These are phyloP conservation scores for Coemansia sp. DNA, from an alignment of 192 early-diverging fungal genomes.

Conservation along the genomic window DNA sequence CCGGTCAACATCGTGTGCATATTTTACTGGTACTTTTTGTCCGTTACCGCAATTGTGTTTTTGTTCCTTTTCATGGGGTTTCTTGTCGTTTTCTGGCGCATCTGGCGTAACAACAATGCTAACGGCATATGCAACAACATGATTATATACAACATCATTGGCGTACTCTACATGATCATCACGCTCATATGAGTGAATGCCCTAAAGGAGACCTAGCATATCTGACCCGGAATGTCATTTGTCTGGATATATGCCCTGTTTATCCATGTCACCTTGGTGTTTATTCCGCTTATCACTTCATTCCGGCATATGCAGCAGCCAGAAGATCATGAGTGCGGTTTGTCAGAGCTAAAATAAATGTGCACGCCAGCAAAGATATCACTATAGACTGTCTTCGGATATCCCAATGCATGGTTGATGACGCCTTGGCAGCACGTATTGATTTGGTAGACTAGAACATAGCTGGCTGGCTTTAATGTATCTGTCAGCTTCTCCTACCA, in stretches of 20 bases:
- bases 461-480: too few relatives aligned
- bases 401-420: conserved; percentile 7
- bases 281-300: conserved; percentile 26
- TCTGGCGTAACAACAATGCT: conserved; percentile 54
- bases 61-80: conserved; percentile 51
- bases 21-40: conserved; percentile 27
- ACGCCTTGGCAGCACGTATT: too few relatives aligned
- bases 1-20: conserved; percentile 22
- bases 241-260: conserved; percentile 30
- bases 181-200: conserved; percentile 44
- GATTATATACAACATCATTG: conserved; percentile 48
- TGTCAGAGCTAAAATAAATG: conserved; percentile 19
- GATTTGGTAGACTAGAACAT: too few relatives aligned
- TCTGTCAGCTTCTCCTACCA: too few relatives aligned
- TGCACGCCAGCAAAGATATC: neutral
- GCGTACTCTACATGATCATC: conserved; percentile 36
- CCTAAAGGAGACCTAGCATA: conserved; percentile 20
- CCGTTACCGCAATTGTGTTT: conserved; percentile 17
- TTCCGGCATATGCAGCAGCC: conserved; percentile 13
- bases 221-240: conserved; percentile 32
- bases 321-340: conserved; percentile 21
- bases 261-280: conserved; percentile 35
- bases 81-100: conserved; percentile 52
- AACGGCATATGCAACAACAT: conserved; percentile 61
- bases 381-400: neutral